Evolutionary conservation across 148 eudicot species (phyloP).

Genomic region (Cornus kousa): DNA sequence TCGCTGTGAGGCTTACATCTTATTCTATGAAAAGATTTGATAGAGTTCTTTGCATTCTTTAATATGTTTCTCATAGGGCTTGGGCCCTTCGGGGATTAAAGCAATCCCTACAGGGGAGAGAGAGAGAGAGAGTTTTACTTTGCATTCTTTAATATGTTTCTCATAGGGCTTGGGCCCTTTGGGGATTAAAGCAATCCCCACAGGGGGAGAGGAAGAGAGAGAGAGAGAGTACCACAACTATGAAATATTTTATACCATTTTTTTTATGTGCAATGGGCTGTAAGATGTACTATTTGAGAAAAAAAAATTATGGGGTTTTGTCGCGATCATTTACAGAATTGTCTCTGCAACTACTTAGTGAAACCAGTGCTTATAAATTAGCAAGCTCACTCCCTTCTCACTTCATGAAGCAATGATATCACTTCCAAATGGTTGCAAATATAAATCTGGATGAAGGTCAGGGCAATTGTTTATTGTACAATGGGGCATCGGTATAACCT

Average conservation of each 20-base stretch:
- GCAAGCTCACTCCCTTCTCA: not conserved
- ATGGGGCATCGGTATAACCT: not conserved
- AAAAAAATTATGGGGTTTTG: constrained; percentile 6
- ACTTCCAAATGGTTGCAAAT: no score
- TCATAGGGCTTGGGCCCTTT: not conserved
- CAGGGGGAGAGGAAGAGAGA: not conserved
- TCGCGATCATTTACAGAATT: not conserved
- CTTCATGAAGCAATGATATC: not conserved
- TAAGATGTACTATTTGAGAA: not conserved
- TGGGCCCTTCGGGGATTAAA: not conserved
- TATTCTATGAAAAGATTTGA: constrained; percentile 68
- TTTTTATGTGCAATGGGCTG: not conserved
- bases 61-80: not conserved
- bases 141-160: constrained; percentile 5
- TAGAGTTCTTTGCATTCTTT: constrained; percentile 14
- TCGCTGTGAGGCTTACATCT: constrained; percentile 71
- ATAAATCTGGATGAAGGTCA: not conserved
- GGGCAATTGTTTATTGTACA: not conserved
- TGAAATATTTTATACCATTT: not conserved
- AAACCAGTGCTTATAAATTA: not conserved
- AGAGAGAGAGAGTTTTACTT: not conserved
- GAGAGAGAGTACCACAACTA: not conserved
- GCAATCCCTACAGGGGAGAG: not conserved
- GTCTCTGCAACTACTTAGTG: not conserved
- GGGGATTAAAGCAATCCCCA: not conserved